Base-by-base conservation (phyloP, 257 asterid genomes). In the Jacaranda copaia region DNA sequence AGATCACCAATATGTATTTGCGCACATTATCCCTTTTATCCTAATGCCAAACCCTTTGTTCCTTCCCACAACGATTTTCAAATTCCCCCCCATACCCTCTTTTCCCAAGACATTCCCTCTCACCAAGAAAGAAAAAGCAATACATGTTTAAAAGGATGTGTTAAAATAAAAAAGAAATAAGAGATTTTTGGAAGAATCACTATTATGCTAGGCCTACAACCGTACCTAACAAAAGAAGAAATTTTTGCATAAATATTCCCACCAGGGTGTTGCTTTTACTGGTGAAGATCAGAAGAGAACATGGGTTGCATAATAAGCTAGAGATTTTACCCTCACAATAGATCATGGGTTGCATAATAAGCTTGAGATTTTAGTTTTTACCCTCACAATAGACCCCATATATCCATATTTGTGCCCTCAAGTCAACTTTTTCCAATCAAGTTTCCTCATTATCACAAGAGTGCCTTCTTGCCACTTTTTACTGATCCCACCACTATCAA, bases 401-500 rank as follows among this genome's bases (percentile, higher is more conserved):
- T 16, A 55, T 53, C 46, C 36, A 20, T 57, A 57, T 40, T 5
- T 75, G 45, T 62, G 51, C 11, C 51, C 16, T 66, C 36, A 76
- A 73, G 84, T 76, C 87, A 80, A 89, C 81, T 64, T 83, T 25
- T 75, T 71, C 81, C 75, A 62, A 78, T 79, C 75, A 77, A 77
- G 80, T 11, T 25, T 75, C 36, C 67, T 76, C 74, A 81, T 86
- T 79, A 86, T 83, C 80, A 84, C 83, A 76, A 80, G 84, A 74
- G 87, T 79, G 86, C 82, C 78, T 82, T 81, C 84, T 78, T 73
- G 49, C 79, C 80, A 78, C 87, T 84, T 80, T 83, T 82, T 72
- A 81, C 61, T 43, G 86, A 84, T 80, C 88, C 88, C 84, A 82
- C 85, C 87, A 85, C 81, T 74, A 74, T 79, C 81, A 72, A 32